These are phyloP conservation scores for Beverwykella pulmonaria DNA, from an alignment of 495 filamentous ascomycete species.

Conservation along the genomic window DNA sequence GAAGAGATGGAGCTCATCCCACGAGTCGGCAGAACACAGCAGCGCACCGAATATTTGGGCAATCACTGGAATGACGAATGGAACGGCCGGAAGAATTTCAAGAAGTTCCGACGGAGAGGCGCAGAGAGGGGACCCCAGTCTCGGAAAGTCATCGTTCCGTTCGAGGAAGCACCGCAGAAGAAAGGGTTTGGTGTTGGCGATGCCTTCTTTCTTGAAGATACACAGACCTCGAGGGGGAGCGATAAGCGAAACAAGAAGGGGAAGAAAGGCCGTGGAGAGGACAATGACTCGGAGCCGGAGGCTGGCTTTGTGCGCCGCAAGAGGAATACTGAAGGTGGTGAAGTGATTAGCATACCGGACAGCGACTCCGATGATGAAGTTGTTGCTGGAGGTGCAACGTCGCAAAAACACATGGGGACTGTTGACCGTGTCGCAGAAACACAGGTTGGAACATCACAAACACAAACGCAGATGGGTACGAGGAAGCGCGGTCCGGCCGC, in stretches of 20 bases:
- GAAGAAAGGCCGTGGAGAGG: constrained; percentile 29
- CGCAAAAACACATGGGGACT: constrained; percentile 37
- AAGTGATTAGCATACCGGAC: constrained; percentile 26
- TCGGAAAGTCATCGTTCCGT: constrained; percentile 52
- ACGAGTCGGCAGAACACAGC: constrained; percentile 18
- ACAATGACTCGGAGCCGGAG: constrained; percentile 29
- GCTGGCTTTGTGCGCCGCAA: constrained; percentile 21
- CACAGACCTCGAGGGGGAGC: constrained; percentile 38
- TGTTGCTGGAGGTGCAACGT: constrained; percentile 36
- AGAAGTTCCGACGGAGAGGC: constrained; percentile 74
- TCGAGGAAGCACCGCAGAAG: constrained; percentile 72
- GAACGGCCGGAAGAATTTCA: constrained; percentile 98
- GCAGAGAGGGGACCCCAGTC: constrained; percentile 18
- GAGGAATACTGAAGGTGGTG: background rate
- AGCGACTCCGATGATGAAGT: constrained; percentile 32
- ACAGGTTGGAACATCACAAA: constrained; percentile 25
- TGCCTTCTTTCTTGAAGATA: constrained; percentile 69
- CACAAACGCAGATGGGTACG: constrained; percentile 39
- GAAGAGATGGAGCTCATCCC: constrained; percentile 71
- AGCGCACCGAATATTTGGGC: constrained; percentile 48
- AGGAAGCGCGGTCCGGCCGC: constrained; percentile 37
- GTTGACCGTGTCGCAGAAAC: constrained; percentile 30
- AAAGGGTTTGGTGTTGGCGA: constrained; percentile 85
- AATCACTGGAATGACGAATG: constrained; percentile 85
- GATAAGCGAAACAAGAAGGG: constrained; percentile 41